Evolutionary conservation across 108 stramenopile genomes (phyloP).

Genomic region (Pseudonitzschia delicatissima): DNA sequence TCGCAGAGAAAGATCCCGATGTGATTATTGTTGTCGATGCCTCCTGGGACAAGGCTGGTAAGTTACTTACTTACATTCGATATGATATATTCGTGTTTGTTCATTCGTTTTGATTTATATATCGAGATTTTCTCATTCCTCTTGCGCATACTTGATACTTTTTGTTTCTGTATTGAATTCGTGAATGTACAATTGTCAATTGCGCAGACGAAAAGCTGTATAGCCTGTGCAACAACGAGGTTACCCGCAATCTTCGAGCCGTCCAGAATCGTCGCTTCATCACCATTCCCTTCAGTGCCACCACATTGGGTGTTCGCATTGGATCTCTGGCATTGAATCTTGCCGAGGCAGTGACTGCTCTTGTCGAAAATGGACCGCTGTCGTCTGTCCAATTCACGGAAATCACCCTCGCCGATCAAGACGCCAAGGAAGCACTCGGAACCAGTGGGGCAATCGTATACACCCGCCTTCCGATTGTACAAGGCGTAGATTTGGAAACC

Average conservation of each 20-base stretch:
- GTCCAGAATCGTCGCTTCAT: conserved; percentile 19
- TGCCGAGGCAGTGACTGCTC: conserved; percentile 19
- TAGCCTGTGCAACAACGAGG: conserved; percentile 8
- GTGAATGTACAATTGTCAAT: no score
- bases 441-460: no score
- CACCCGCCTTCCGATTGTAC: no score
- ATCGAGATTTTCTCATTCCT: background rate
- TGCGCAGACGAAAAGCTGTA: conserved; percentile 19
- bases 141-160: background rate
- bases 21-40: conserved; percentile 25
- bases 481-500: no score
- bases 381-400: conserved; percentile 6
- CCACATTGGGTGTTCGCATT: conserved; percentile 24
- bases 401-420: background rate
- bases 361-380: conserved; percentile 3
- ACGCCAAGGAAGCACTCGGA: no score
- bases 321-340: conserved; percentile 21
- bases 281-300: conserved; percentile 21
- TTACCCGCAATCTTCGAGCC: conserved; percentile 17
- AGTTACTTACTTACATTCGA: no score
- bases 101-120: background rate
- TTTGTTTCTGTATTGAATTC: no score
- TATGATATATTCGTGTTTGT: no score
- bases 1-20: conserved; percentile 21
- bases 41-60: conserved; percentile 10